Evolutionary conservation across 768 basidiomycete species (phyloP).

Genomic region (Leccinum longicurvipes): DNA sequence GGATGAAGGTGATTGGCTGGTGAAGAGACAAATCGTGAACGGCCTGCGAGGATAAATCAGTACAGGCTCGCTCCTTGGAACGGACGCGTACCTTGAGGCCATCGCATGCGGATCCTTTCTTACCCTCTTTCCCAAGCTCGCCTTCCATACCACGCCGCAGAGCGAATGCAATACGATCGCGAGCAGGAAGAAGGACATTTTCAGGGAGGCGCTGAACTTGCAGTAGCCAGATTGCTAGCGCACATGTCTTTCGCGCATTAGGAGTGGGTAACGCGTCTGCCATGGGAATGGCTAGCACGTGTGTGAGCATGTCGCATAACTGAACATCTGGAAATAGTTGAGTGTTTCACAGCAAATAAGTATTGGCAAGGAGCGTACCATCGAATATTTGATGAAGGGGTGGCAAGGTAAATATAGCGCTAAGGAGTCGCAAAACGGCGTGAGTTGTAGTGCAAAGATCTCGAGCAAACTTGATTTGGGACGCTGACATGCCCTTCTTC

Average conservation of each 20-base stretch:
- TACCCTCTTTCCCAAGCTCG: conserved; percentile 84
- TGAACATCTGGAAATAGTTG: conserved; percentile 46
- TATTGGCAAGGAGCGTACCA: conserved; percentile 39
- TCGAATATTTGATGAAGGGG: conserved; percentile 59
- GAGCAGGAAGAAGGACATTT: conserved; percentile 56
- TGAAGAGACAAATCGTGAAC: conserved; percentile 65
- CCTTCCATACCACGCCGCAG: conserved; percentile 76
- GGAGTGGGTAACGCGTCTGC: conserved; percentile 69
- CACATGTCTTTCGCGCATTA: conserved; percentile 83
- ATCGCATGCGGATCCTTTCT: conserved; percentile 78
- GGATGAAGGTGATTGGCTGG: conserved; percentile 66
- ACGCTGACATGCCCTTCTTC: conserved; percentile 69
- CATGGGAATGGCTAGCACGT: conserved; percentile 69
- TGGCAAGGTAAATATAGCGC: conserved; percentile 56
- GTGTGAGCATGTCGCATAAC: conserved; percentile 56
- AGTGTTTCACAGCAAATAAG: conserved; percentile 3
- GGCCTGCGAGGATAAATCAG: conserved; percentile 46
- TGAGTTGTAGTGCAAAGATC: conserved; percentile 76
- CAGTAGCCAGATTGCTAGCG: conserved; percentile 70
- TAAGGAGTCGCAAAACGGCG: conserved; percentile 64
- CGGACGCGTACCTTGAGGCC: conserved; percentile 60
- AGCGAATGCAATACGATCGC: conserved; percentile 66
- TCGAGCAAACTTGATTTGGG: conserved; percentile 74
- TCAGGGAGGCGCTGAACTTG: conserved; percentile 68
- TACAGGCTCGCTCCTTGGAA: conserved; percentile 3